Conservation (phyloP, 2,329 filamentous ascomycete genomes). For the Fusarium sp. region DNA sequence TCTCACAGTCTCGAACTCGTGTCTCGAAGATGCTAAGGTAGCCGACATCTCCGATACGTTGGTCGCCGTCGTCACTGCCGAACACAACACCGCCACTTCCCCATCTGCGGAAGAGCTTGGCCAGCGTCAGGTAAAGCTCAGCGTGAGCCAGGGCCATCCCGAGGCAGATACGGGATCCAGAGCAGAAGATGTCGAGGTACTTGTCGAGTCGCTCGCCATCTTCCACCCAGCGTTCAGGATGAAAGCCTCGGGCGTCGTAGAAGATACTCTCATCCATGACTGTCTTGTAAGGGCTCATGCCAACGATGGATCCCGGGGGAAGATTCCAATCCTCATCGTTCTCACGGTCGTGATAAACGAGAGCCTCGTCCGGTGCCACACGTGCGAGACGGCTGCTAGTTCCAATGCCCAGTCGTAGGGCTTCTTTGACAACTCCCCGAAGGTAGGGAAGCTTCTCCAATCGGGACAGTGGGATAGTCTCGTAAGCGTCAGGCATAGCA, state of each 20-base stretch:
- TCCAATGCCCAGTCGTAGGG: slow-evolving; percentile 61
- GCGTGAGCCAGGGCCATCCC: slow-evolving; percentile 55
- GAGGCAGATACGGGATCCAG: slow-evolving; percentile 52
- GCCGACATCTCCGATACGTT: slow-evolving; percentile 50
- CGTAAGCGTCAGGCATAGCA: slow-evolving; percentile 49
- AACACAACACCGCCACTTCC: slow-evolving; percentile 50
- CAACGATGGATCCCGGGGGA: slow-evolving; percentile 51
- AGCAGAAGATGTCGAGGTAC: slow-evolving; percentile 52
- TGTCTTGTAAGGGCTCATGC: slow-evolving; percentile 54
- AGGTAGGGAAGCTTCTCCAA: slow-evolving; percentile 58
- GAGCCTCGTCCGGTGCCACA: slow-evolving; percentile 55
- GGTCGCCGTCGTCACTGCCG: slow-evolving; percentile 49
- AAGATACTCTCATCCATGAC: slow-evolving; percentile 52
- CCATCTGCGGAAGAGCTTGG: slow-evolving; percentile 54
- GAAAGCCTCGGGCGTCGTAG: slow-evolving; percentile 49
- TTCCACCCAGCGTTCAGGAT: slow-evolving; percentile 53
- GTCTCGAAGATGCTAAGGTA: slow-evolving; percentile 53
- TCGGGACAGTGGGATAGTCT: slow-evolving; percentile 44
- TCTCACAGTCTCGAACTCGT: slow-evolving; percentile 50
- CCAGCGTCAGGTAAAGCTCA: slow-evolving; percentile 54
- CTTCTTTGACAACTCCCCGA: slow-evolving; percentile 63
- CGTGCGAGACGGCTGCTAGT: slow-evolving; percentile 62
- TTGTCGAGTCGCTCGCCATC: slow-evolving; percentile 50
- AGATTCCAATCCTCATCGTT: slow-evolving; percentile 47
- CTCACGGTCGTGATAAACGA: slow-evolving; percentile 47